Conservation (phyloP, 2,329 filamentous ascomycete genomes). For the Alternaria ethzedia region DNA sequence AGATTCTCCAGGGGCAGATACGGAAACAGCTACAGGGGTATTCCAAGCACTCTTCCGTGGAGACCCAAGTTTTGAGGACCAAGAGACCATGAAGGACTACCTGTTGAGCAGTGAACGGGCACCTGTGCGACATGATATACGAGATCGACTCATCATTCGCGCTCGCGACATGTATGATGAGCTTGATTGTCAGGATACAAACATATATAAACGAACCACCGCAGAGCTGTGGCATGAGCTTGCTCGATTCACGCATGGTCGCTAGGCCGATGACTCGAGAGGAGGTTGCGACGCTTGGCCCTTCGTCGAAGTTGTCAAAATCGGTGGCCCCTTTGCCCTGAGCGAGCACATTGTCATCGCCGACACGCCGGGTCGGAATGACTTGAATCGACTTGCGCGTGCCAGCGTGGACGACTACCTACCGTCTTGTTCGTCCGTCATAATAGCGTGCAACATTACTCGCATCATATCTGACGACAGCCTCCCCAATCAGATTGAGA, state of each 20-base stretch:
- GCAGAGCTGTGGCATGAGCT: neutral
- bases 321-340: neutral
- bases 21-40: neutral
- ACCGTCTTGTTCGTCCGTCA: neutral
- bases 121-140: neutral
- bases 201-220: neutral
- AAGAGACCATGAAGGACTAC: neutral
- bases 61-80: neutral
- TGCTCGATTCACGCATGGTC: neutral
- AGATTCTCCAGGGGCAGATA: neutral
- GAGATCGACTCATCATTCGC: neutral
- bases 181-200: neutral
- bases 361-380: neutral
- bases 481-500: neutral
- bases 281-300: neutral
- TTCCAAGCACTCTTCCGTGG: neutral
- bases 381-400: neutral
- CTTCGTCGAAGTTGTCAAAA: neutral
- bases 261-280: neutral
- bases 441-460: neutral
- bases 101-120: neutral
- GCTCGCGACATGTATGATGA: neutral
- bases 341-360: neutral
- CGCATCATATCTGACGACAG: neutral
- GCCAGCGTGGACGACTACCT: neutral